phyloP scores from a whole-genome alignment of 106 monocot genomes.

The Hemerocallis citrina region DNA sequence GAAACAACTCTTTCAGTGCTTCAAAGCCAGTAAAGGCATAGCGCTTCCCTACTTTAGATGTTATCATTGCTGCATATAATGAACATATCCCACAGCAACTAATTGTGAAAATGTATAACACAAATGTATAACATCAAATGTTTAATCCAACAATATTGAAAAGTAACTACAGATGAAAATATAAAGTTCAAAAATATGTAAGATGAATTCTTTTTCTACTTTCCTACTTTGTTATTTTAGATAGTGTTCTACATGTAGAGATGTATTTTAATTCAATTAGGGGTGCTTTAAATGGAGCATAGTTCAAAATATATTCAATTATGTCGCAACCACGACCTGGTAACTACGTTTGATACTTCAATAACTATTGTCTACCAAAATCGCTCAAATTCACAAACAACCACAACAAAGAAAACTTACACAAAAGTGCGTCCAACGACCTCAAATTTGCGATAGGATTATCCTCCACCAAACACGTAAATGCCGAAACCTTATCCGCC shows the following conservation, averaged over 20 bases:
- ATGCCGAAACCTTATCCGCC: conserved; percentile 71
- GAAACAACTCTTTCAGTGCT: conserved; percentile 73
- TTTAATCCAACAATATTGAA: background rate
- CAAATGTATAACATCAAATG: too few species aligned
- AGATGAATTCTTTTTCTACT: background rate
- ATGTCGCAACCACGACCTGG: too few species aligned
- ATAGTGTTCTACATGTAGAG: too few species aligned
- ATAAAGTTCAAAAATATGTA: background rate
- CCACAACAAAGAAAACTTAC: conserved; percentile 27
- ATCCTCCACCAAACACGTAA: conserved; percentile 81
- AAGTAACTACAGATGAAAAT: background rate
- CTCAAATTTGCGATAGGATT: conserved; percentile 81
- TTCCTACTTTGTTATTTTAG: too few species aligned
- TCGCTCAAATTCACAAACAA: background rate
- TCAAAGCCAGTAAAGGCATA: conserved; percentile 93
- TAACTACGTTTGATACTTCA: too few species aligned
- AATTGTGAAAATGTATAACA: background rate
- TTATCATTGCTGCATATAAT: conserved; percentile 72
- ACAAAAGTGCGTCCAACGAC: conserved; percentile 62
- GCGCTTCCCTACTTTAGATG: conserved; percentile 89
- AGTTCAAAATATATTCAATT: too few species aligned
- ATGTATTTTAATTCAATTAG: too few species aligned
- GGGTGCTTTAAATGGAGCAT: too few species aligned
- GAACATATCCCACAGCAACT: background rate
- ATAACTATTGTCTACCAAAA: background rate